Base-by-base conservation (phyloP, 768 basidiomycete genomes). In the Tylopilus rubrobrunneus region DNA sequence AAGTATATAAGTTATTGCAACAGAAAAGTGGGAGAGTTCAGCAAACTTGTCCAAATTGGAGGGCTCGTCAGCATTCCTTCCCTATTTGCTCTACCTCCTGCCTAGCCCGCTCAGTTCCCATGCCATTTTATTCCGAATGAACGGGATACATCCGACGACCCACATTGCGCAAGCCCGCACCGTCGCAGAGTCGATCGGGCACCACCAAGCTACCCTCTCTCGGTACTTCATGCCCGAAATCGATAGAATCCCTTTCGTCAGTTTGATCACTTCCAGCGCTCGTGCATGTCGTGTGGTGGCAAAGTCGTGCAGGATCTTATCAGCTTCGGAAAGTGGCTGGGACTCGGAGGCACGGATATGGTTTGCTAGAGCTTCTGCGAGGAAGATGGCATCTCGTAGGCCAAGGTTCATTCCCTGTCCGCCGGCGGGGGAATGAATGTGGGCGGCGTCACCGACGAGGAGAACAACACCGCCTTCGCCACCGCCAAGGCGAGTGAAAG, bases 401-500 rank as follows among this genome's bases (percentile, higher is more conserved):
- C 81, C 78, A 17, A 82, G 72, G 53, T 81, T 80, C 79, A 82
- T 78, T 12, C 81, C 81, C 45, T 81, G 80, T 1, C 81, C 81
- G 2, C 80, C 81, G 9, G 73, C 69, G 21, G 79, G 81, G 0
- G 80, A 76, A 54, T 80, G 81, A 42, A 81, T 74, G 23, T 77
- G 71, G 28, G 80, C 81, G 4, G 80, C 78, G 58, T 78, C 77
- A 5, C 77, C 76, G 6, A 76, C 36, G 40, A 79, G 58, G 43
- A 69, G 17, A 40, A 69, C 45, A 2, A 37, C 55, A 0, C 56
- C 60, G 2, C 64, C 67, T 28, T 52, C 37, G n/a, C 6, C 47
- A 2, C 45, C 27, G 1, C 59, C 63, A 19, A 73, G 59, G 33
- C 68, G 71, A 21, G 67, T 49, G 51, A 77, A 71, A 9, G 19